phyloP scores from a whole-genome alignment of 768 basidiomycete genomes.

The Plicaturopsis crispa region DNA sequence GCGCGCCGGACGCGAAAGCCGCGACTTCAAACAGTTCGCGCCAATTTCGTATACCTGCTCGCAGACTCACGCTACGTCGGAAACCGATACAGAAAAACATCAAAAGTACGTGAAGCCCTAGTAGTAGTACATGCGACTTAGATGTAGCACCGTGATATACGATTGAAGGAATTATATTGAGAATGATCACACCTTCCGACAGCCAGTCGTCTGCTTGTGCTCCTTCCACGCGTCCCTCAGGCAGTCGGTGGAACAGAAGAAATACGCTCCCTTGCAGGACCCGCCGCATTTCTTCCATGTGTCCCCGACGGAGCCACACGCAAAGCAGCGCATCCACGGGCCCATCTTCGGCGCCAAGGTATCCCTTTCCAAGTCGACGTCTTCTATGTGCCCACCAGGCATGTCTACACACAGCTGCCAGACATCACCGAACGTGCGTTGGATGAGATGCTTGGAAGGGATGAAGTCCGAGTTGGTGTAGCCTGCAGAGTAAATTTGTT shows the following conservation, averaged over 20 bases:
- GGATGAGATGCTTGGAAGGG: slow-evolving; percentile 17
- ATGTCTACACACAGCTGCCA: slow-evolving; percentile 31
- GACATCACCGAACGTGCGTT: slow-evolving; percentile 27
- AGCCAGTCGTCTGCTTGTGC: too few species aligned
- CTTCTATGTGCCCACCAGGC: slow-evolving; percentile 27
- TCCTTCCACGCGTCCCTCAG: slow-evolving; percentile 8
- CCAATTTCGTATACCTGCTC: too few species aligned
- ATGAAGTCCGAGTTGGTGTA: slow-evolving; percentile 32
- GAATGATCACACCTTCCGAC: too few species aligned
- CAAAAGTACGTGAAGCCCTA: too few species aligned
- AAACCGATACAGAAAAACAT: too few species aligned
- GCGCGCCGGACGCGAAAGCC: too few species aligned
- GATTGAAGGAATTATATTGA: too few species aligned
- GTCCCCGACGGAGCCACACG: slow-evolving; percentile 28
- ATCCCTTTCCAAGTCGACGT: slow-evolving; percentile 29
- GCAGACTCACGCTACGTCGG: too few species aligned
- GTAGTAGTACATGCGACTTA: too few species aligned
- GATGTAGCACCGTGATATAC: too few species aligned
- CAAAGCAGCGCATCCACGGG: slow-evolving; percentile 33
- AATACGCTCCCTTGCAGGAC: slow-evolving; percentile 17
- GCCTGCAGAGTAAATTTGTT: too few species aligned
- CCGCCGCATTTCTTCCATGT: slow-evolving; percentile 33
- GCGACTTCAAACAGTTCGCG: too few species aligned
- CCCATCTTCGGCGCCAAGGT: slow-evolving; percentile 25
- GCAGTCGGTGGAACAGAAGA: slow-evolving; percentile 22